Percentiles rank a stretch among this genome's conserved stretches.
Evolutionary conservation across 2,329 filamentous ascomycete species (phyloP).

Genomic region (Epichloe baconii): DNA sequence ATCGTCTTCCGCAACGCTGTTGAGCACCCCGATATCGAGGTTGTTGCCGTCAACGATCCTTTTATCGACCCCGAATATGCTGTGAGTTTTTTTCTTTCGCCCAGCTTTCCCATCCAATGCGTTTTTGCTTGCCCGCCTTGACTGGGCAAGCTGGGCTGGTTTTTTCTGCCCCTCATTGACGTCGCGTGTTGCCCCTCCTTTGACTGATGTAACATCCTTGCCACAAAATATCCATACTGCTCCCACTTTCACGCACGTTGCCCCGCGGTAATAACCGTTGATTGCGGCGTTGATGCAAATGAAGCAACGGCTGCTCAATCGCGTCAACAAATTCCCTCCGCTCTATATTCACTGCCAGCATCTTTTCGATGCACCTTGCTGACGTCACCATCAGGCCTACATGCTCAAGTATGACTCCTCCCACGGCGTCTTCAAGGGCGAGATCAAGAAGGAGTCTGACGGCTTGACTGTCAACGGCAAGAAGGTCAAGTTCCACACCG

Average conservation of each 20-base stretch:
- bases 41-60: slow-evolving; percentile 97
- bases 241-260: background rate
- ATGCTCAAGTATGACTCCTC: slow-evolving; percentile 99
- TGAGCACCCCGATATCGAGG: slow-evolving; percentile 77
- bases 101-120: background rate
- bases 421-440: slow-evolving; percentile 94
- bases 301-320: background rate
- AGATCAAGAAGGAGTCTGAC: slow-evolving; percentile 56
- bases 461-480: slow-evolving; percentile 87
- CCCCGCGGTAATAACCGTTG: background rate
- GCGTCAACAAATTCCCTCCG: background rate
- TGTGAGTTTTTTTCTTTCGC: slow-evolving; percentile 46
- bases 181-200: slow-evolving; percentile 8
- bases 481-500: slow-evolving; percentile 85
- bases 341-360: background rate
- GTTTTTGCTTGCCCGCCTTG: background rate
- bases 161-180: slow-evolving; percentile 5
- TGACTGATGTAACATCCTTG: background rate
- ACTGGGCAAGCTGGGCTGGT: background rate
- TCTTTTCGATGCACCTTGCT: background rate
- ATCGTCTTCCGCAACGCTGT: slow-evolving; percentile 98
- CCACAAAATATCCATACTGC: background rate
- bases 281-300: background rate
- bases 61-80: slow-evolving; percentile 98
- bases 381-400: slow-evolving; percentile 56